Evolutionary conservation across 2,329 filamentous ascomycete genomes (phyloP).

Genomic region (Cladophialophora psammophila): DNA sequence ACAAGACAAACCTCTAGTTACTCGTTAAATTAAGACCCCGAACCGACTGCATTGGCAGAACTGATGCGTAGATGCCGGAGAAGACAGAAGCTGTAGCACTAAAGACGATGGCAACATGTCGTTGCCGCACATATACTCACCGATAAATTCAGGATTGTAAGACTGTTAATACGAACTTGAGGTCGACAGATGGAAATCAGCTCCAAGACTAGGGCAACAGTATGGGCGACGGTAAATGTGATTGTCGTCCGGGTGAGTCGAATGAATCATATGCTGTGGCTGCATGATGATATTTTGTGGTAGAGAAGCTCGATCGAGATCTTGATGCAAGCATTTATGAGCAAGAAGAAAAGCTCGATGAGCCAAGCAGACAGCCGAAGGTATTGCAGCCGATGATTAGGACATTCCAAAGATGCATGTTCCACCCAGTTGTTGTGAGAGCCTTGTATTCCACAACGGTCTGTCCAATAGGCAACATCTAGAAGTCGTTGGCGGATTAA

Average conservation of each 20-base stretch:
- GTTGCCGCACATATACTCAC: conserved; percentile 27
- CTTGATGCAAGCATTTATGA: conserved; percentile 31
- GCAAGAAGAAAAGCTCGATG: conserved; percentile 32
- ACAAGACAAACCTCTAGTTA: conserved; percentile 27
- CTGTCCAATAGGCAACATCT: conserved; percentile 33
- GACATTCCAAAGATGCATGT: conserved; percentile 33
- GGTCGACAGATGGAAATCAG: conserved; percentile 28
- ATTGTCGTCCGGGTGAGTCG: conserved; percentile 29
- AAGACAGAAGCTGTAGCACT: conserved; percentile 29
- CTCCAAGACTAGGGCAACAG: conserved; percentile 24
- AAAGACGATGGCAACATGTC: conserved; percentile 26
- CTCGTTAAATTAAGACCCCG: conserved; percentile 24
- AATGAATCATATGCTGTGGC: conserved; percentile 31
- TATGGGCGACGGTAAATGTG: conserved; percentile 26
- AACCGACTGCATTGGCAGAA: conserved; percentile 32
- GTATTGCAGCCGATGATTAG: conserved; percentile 17
- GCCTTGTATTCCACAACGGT: conserved; percentile 30
- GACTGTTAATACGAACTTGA: conserved; percentile 28
- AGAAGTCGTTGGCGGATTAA: neutral
- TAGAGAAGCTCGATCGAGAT: conserved; percentile 33
- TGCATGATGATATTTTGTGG: conserved; percentile 28
- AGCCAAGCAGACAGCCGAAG: conserved; percentile 31
- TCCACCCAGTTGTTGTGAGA: conserved; percentile 30
- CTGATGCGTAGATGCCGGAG: conserved; percentile 33
- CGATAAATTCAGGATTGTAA: conserved; percentile 25